Conservation (phyloP, 495 filamentous ascomycete genomes). For the Penicillium longicatenatum region DNA sequence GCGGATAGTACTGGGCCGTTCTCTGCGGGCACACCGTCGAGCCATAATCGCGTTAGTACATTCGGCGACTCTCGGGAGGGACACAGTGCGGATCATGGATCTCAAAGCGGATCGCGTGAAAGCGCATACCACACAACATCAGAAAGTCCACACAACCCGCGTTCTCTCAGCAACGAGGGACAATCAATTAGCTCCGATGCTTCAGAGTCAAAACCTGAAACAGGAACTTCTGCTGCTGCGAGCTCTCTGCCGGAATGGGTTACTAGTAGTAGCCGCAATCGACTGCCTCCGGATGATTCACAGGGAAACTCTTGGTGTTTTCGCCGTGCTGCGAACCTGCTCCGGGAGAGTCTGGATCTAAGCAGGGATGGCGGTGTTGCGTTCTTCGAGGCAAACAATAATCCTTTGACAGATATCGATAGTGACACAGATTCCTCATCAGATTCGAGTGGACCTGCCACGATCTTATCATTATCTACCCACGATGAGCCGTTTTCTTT, state of each 20-base stretch:
- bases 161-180: conserved; percentile 31
- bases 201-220: conserved; percentile 33
- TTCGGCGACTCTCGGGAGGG: conserved; percentile 23
- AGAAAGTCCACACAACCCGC: conserved; percentile 17
- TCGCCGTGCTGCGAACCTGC: conserved; percentile 56
- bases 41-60: conserved; percentile 29
- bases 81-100: not conserved
- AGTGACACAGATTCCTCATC: conserved; percentile 35
- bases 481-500: conserved; percentile 41
- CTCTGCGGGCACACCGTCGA: conserved; percentile 30
- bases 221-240: conserved; percentile 22
- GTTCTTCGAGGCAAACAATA: conserved; percentile 50
- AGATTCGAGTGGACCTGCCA: conserved; percentile 33
- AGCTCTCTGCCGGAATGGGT: conserved; percentile 45
- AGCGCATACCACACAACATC: conserved; percentile 24
- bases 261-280: conserved; percentile 34
- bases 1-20: conserved; percentile 23
- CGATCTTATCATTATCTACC: conserved; percentile 41
- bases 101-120: conserved; percentile 18
- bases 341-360: conserved; percentile 58
- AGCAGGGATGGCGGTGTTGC: conserved; percentile 53
- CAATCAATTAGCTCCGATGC: conserved; percentile 28
- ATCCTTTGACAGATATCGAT: conserved; percentile 32
- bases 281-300: conserved; percentile 38
- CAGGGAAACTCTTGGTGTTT: conserved; percentile 51